These are phyloP conservation scores for Xerophyta viscosa DNA, from an alignment of 106 monocot genomes.

Conservation along the genomic window DNA sequence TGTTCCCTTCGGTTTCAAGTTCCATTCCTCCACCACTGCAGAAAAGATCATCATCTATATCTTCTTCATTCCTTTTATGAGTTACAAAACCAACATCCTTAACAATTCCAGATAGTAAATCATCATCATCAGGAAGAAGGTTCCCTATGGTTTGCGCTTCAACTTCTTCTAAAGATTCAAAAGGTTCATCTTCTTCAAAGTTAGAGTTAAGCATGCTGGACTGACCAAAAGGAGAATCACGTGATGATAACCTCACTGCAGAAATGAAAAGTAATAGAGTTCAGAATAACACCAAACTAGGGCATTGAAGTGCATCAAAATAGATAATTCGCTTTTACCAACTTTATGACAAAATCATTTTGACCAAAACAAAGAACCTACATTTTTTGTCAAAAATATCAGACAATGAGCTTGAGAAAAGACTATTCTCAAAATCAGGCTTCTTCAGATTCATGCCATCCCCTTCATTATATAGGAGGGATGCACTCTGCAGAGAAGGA, in stretches of 20 bases:
- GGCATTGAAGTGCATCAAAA: neutral
- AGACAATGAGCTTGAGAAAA: slow-evolving; percentile 48
- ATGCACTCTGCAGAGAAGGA: slow-evolving; percentile 4
- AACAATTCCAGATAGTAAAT: slow-evolving; percentile 15
- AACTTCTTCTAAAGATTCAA: slow-evolving; percentile 18
- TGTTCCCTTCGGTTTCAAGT: slow-evolving; percentile 17
- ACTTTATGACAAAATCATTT: no score
- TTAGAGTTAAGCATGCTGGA: slow-evolving; percentile 21
- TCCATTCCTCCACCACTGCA: slow-evolving; percentile 27
- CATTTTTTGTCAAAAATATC: slow-evolving; percentile 35
- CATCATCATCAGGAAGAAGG: slow-evolving; percentile 47
- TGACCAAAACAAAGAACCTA: no score
- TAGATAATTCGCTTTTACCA: no score
- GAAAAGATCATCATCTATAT: slow-evolving; percentile 21
- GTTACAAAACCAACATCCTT: slow-evolving; percentile 22
- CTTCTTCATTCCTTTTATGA: neutral
- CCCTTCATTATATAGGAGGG: slow-evolving; percentile 5
- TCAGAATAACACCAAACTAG: neutral
- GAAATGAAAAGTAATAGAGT: no score
- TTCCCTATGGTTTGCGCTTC: slow-evolving; percentile 87
- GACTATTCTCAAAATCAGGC: slow-evolving; percentile 26
- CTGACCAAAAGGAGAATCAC: slow-evolving; percentile 22
- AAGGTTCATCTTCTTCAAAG: slow-evolving; percentile 36
- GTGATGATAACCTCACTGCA: slow-evolving; percentile 48
- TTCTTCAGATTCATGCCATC: slow-evolving; percentile 12